These are phyloP conservation scores for Dactylellina drechsleri DNA, from an alignment of 2,329 filamentous ascomycete species.

Conservation along the genomic window DNA sequence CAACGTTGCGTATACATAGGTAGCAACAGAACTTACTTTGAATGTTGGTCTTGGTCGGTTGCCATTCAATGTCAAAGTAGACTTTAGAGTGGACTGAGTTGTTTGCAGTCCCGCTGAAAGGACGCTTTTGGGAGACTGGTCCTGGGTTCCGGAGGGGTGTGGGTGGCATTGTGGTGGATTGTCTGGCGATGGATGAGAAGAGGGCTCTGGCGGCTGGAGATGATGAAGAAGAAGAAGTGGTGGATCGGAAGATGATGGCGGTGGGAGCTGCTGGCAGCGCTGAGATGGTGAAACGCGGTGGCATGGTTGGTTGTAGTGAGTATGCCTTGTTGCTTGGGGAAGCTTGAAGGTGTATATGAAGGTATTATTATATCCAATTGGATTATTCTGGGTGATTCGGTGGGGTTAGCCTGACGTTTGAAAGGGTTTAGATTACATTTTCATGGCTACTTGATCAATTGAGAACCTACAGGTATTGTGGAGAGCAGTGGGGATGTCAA, in stretches of 20 bases:
- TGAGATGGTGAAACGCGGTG: constrained; percentile 34
- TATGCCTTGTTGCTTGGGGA: not conserved
- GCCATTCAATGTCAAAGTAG: constrained; percentile 46
- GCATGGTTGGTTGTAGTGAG: constrained; percentile 26
- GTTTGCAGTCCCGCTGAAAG: constrained; percentile 21
- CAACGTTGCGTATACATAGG: not conserved
- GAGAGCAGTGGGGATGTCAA: not conserved
- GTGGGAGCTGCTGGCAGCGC: constrained; percentile 20
- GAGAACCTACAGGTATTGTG: not conserved
- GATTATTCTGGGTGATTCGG: too few species aligned
- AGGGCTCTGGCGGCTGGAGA: not conserved
- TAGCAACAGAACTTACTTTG: constrained; percentile 4
- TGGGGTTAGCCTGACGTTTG: not conserved
- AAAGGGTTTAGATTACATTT: not conserved
- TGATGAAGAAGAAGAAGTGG: not conserved
- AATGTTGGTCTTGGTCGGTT: constrained; percentile 21
- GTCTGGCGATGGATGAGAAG: constrained; percentile 6
- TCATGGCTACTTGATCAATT: not conserved
- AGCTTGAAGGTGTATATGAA: not conserved
- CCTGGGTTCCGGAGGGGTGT: constrained; percentile 7
- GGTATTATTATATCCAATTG: too few species aligned
- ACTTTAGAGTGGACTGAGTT: constrained; percentile 36
- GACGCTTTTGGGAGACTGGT: constrained; percentile 12
- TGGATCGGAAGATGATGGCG: constrained; percentile 5
- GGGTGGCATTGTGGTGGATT: constrained; percentile 9